Base-by-base conservation (phyloP, 192 early-diverging fungal genomes). In the Allomyces arbusculus region DNA sequence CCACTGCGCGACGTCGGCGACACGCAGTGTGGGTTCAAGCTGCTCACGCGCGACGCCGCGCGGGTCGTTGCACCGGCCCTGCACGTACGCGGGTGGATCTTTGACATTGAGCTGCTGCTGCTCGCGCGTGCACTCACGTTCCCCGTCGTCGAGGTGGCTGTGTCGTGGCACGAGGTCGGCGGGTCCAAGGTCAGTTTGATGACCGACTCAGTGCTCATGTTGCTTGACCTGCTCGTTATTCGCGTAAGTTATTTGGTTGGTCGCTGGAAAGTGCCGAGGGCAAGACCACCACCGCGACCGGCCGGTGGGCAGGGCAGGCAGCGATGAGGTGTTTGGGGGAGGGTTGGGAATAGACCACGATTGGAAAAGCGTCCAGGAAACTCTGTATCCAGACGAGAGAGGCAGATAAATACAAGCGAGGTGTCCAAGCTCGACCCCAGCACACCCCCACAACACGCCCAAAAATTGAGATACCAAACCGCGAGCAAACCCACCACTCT, bases 11-110 rank as follows among this genome's bases (percentile, higher is more conserved):
- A 81, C 3, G 89, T 98, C 69, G 84, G 86, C 25, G 95, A 98
- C 70, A 98, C 95, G 12, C 95, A 98, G 72, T 98, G 95, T 73
- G 95, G 95, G 7, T 98, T 98, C 82, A 98, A 98, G 72, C 76
- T 98, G 25, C 86, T 95, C 66, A 88, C 89, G 0, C 84, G 95
- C 20, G 70, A 74, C 23, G 81, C 91, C 0, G 91, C 88, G 0
- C 78, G 78, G 58, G 69, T 72, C 33, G 86, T 98, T 45, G 91
- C 93, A 68, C 82, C 86, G 23, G 84, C 84, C 70, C 91, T 95
- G 88, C 95, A 98, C 65, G 91, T 91, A 3, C 89, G 94, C 70
- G 79, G 95, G 24, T 98, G 92, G 87, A 94, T 98, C 72, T 98
- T 98, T 78, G 95, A 98, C 72, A 90, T 98, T 64, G 95, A 98